Evolutionary conservation across 2,329 filamentous ascomycete genomes (phyloP), one percentile per base, ranked within the genome.

Genomic region (Xylaria multiplex): DNA sequence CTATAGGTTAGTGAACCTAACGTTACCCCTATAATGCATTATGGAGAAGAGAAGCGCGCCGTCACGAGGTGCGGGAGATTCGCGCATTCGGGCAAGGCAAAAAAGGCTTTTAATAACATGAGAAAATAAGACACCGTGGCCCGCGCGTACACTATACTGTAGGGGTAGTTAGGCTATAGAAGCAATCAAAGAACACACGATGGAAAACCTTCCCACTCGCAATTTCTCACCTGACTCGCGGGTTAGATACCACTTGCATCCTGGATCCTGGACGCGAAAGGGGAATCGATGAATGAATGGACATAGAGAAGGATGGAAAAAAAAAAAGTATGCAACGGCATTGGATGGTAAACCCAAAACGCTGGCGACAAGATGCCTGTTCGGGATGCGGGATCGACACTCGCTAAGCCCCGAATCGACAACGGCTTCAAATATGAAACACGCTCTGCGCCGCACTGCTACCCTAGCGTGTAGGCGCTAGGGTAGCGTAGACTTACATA

Each of bases 371-470:
- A 62, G 62, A 70, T 71, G 68, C 65, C 65, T 68, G 62, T 67
- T 70, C 54, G 64, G 65, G 66, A 67, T 43, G 52, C 67, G 65
- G 59, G 69, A 71, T 71, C 69, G 64, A 56, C 69, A 27, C 45
- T 61, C 68, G 48, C 66, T 69, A 67, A 55, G 50, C 66, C 69
- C 65, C 54, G 64, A 63, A 61, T 67, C 65, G 67, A 67, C 64
- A 65, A 61, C 59, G 58, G 32, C 65, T 60, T 57, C 52, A 64
- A 73, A 74, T 69, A 69, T 75, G 73, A 75, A 75, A 75, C 73
- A 73, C 73, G 71, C 72, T 72, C 71, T 70, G 63, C 60, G 62
- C 64, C 71, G 69, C 72, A 64, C 71, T 67, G 65, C 71, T 68
- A 70, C 72, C 61, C 70, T 68, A 59, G 60, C 43, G 56, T 58